Conservation (phyloP, 108 stramenopile genomes). For the Skeletonema costatum region DNA sequence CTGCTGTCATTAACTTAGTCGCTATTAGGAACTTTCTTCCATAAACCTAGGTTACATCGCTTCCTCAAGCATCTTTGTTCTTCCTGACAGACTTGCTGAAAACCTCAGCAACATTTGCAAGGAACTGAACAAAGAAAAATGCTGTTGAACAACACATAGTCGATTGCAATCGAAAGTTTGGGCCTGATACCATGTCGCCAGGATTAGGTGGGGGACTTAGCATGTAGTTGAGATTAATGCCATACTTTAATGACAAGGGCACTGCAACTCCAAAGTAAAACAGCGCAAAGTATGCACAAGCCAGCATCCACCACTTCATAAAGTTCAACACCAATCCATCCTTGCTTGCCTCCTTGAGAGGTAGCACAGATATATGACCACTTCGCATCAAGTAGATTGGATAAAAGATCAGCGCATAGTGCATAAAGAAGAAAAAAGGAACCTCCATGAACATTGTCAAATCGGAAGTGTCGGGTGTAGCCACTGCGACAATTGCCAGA, state of each 20-base stretch:
- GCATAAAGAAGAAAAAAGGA: conserved; percentile 54
- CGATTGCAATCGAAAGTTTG: conserved; percentile 44
- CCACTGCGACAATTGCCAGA: conserved; percentile 46
- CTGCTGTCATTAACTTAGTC: not conserved
- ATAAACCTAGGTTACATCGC: not conserved
- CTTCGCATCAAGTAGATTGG: conserved; percentile 33
- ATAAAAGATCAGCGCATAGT: conserved; percentile 38
- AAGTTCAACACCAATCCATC: conserved; percentile 30
- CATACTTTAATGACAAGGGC: conserved; percentile 32
- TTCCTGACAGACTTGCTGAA: not conserved
- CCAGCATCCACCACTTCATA: conserved; percentile 40
- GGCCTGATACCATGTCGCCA: conserved; percentile 38
- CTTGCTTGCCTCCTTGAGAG: conserved; percentile 7
- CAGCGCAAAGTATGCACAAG: conserved; percentile 45
- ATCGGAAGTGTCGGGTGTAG: conserved; percentile 50
- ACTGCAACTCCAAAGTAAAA: conserved; percentile 49
- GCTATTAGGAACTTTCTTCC: not conserved
- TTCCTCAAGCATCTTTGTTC: conserved; percentile 2
- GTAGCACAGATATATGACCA: conserved; percentile 35
- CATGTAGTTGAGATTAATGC: conserved; percentile 56
- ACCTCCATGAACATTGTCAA: conserved; percentile 51
- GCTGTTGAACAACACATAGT: conserved; percentile 31
- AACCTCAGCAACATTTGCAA: conserved; percentile 21
- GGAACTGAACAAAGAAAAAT: conserved; percentile 42
- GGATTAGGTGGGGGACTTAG: conserved; percentile 48